Evolutionary conservation across 345 rosid genomes (phyloP).

Genomic region (Populus ilicifolia): DNA sequence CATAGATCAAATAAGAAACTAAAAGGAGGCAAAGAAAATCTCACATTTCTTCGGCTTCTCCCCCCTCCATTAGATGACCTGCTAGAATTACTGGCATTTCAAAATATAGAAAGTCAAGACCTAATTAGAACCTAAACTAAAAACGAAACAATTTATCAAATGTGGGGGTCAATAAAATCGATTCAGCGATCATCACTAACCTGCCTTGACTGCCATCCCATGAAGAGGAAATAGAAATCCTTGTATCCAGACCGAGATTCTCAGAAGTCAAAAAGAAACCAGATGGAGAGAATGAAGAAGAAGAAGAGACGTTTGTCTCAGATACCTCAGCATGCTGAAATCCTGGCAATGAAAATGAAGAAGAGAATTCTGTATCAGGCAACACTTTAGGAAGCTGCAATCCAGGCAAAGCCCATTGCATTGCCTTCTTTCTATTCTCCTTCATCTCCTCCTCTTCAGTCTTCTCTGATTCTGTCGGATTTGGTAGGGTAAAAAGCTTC

Average conservation of each 20-base stretch:
- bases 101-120: neutral
- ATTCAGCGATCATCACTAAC: slow-evolving; percentile 26
- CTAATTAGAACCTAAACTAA: slow-evolving; percentile 3
- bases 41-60: slow-evolving; percentile 76
- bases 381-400: slow-evolving; percentile 42
- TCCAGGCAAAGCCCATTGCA: slow-evolving; percentile 82
- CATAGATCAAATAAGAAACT: neutral
- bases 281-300: slow-evolving; percentile 46
- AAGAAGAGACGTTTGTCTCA: slow-evolving; percentile 3
- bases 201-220: slow-evolving; percentile 64
- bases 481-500: slow-evolving; percentile 43
- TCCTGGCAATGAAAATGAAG: slow-evolving; percentile 8
- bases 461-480: slow-evolving; percentile 31
- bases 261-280: slow-evolving; percentile 58
- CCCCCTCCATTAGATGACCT: slow-evolving; percentile 59
- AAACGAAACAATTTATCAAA: neutral
- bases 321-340: slow-evolving; percentile 5
- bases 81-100: slow-evolving; percentile 43
- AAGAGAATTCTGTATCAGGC: slow-evolving; percentile 20
- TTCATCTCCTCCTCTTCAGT: slow-evolving; percentile 27
- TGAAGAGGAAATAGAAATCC: slow-evolving; percentile 57
- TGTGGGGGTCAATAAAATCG: neutral
- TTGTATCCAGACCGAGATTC: slow-evolving; percentile 60
- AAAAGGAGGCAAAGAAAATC: neutral
- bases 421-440: slow-evolving; percentile 39